phyloP scores from a whole-genome alignment of 768 basidiomycete genomes.

The Nidularia pulvinata region DNA sequence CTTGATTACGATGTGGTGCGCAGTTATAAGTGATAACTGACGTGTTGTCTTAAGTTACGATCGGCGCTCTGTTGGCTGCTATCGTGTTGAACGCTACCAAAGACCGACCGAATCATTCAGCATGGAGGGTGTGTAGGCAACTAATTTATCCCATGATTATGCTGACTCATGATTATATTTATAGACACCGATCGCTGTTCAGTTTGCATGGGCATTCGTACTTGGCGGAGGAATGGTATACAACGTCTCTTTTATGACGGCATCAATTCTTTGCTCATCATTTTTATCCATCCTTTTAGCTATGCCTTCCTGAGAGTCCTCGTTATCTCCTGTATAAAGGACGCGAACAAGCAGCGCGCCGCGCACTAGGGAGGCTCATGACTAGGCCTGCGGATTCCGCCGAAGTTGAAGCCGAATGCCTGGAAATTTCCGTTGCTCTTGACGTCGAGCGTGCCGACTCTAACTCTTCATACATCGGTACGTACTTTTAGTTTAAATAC shows the following conservation, averaged over 20 bases:
- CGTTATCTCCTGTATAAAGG: slow-evolving; percentile 75
- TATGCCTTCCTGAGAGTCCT: slow-evolving; percentile 30
- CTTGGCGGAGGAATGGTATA: slow-evolving; percentile 65
- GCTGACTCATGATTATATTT: no score
- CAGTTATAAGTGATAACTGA: no score
- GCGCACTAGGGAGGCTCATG: slow-evolving; percentile 62
- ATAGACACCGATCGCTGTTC: slow-evolving; percentile 69
- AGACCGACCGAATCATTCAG: slow-evolving; percentile 45
- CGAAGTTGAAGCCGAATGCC: slow-evolving; percentile 52
- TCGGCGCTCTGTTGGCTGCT: slow-evolving; percentile 72
- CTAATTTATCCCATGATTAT: no score
- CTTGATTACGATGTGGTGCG: no score
- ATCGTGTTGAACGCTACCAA: slow-evolving; percentile 70
- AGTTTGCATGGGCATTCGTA: slow-evolving; percentile 78
- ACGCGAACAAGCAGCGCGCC: slow-evolving; percentile 51
- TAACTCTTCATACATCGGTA: slow-evolving; percentile 46
- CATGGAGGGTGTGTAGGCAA: slow-evolving; percentile 1
- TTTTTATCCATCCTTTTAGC: no score
- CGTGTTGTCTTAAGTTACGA: slow-evolving; percentile 34
- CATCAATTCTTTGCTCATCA: no score
- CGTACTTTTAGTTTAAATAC: no score
- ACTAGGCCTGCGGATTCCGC: slow-evolving; percentile 43
- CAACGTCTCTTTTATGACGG: no score
- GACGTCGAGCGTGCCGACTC: slow-evolving; percentile 59
- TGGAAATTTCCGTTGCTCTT: slow-evolving; percentile 48